Conservation (phyloP, 305 asterid species). For the Fraxinus latifolia region DNA sequence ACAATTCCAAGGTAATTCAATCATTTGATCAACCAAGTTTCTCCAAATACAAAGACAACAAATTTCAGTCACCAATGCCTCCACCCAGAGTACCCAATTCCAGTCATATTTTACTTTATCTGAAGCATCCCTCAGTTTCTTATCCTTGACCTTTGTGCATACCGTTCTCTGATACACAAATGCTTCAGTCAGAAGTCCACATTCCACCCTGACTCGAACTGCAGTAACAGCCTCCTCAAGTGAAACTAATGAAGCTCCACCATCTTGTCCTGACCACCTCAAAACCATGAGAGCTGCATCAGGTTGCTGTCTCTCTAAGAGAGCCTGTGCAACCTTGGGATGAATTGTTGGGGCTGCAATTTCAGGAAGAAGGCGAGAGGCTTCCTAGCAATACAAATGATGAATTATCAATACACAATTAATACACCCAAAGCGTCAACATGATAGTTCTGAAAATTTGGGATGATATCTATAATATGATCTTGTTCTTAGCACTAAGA, state of each 20-base stretch:
- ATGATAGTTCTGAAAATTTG: neutral
- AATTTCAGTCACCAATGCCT: constrained; percentile 77
- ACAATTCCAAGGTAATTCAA: constrained; percentile 87
- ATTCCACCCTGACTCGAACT: constrained; percentile 81
- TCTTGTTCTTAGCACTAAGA: neutral
- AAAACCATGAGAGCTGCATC: constrained; percentile 90
- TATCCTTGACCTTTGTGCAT: constrained; percentile 62
- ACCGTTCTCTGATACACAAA: constrained; percentile 84
- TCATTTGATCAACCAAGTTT: constrained; percentile 76
- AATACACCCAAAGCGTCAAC: constrained; percentile 37
- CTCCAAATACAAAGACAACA: constrained; percentile 81
- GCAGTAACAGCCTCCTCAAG: constrained; percentile 81
- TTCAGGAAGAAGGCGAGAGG: constrained; percentile 81
- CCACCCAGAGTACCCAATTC: constrained; percentile 70
- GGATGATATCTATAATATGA: neutral
- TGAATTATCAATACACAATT: constrained; percentile 28
- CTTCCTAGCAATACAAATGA: constrained; percentile 58
- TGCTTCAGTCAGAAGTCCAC: constrained; percentile 92
- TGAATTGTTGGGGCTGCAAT: constrained; percentile 71
- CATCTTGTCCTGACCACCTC: constrained; percentile 90
- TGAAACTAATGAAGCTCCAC: constrained; percentile 56
- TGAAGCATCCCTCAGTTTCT: constrained; percentile 42
- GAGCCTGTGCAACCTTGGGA: constrained; percentile 74
- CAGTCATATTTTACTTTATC: constrained; percentile 44
- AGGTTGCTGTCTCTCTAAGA: constrained; percentile 85